Evolutionary conservation across 2,329 filamentous ascomycete species (phyloP).

Genomic region (Fusarium oxysporum): DNA sequence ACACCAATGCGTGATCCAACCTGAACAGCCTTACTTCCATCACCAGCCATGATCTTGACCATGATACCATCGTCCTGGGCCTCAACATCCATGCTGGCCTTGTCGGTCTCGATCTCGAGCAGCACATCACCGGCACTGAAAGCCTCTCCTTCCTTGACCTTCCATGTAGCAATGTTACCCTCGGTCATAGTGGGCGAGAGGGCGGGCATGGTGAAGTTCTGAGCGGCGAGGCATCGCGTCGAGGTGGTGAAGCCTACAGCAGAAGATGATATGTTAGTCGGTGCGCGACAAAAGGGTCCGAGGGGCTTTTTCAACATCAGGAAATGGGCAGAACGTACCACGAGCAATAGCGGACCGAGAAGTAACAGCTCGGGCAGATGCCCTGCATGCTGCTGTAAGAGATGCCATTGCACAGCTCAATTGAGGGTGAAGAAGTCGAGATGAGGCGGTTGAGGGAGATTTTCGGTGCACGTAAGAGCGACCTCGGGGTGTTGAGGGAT

Average conservation of each 20-base stretch:
- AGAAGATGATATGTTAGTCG: conserved; percentile 35
- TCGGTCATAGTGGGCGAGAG: conserved; percentile 95
- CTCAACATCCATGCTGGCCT: conserved; percentile 95
- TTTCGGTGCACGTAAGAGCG: conserved; percentile 38
- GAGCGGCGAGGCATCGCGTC: conserved; percentile 74
- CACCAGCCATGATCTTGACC: conserved; percentile 81
- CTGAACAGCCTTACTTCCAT: conserved; percentile 80
- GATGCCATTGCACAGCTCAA: conserved; percentile 69
- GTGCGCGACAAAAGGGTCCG: conserved; percentile 42
- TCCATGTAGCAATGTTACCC: conserved; percentile 87
- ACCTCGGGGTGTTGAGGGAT: conserved; percentile 39
- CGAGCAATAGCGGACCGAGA: conserved; percentile 61
- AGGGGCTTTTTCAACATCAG: conserved; percentile 21
- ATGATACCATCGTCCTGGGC: conserved; percentile 89
- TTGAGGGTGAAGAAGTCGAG: conserved; percentile 40
- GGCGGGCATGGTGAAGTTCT: conserved; percentile 92
- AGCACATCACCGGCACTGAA: conserved; percentile 88
- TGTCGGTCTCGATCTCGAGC: conserved; percentile 93
- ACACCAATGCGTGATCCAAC: conserved; percentile 87
- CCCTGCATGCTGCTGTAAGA: conserved; percentile 71
- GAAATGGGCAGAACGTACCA: conserved; percentile 62
- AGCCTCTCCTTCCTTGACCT: conserved; percentile 86
- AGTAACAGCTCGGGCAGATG: conserved; percentile 70
- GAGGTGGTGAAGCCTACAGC: conserved; percentile 72
- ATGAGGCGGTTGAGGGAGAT: conserved; percentile 26